These are phyloP conservation scores for Fraxinus sp. DNA, from an alignment of 305 asterid species.

Conservation along the genomic window DNA sequence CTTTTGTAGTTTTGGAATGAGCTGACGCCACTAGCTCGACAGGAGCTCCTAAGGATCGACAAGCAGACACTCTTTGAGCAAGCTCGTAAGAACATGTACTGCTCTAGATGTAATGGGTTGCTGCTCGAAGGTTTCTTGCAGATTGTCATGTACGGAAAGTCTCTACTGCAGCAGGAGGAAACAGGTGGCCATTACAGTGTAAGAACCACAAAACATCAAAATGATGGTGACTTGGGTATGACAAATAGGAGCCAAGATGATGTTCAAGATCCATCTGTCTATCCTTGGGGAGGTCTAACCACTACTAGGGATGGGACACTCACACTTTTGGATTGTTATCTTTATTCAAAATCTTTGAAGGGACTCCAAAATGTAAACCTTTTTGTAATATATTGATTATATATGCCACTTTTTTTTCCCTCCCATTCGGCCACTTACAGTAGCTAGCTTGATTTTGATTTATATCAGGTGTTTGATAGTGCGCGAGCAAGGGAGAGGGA, in stretches of 20 bases:
- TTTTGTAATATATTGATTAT: conserved; percentile 15
- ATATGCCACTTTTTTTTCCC: conserved; percentile 2
- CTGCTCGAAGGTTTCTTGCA: conserved; percentile 88
- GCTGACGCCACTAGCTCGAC: conserved; percentile 79
- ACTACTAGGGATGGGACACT: conserved; percentile 79
- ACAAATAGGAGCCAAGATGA: conserved; percentile 61
- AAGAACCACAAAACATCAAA: conserved; percentile 39
- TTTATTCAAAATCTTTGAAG: conserved; percentile 68
- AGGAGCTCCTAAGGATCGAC: conserved; percentile 75
- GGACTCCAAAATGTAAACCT: conserved; percentile 81
- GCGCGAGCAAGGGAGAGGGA: conserved; percentile 96
- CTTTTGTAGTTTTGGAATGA: conserved; percentile 90
- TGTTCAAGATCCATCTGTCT: conserved; percentile 82
- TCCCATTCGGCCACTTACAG: background rate
- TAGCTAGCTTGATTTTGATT: conserved; percentile 24
- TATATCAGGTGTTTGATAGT: conserved; percentile 85
- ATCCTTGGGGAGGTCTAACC: conserved; percentile 98
- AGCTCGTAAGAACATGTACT: conserved; percentile 96
- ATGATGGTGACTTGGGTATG: conserved; percentile 38
- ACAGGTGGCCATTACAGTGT: conserved; percentile 36
- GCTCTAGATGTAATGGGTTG: conserved; percentile 98
- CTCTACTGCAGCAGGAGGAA: conserved; percentile 66
- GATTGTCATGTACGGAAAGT: conserved; percentile 91
- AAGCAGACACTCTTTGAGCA: conserved; percentile 91
- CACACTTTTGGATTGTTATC: conserved; percentile 82